Evolutionary conservation across 495 filamentous ascomycete genomes (phyloP).

Genomic region (Xylaria grammica): DNA sequence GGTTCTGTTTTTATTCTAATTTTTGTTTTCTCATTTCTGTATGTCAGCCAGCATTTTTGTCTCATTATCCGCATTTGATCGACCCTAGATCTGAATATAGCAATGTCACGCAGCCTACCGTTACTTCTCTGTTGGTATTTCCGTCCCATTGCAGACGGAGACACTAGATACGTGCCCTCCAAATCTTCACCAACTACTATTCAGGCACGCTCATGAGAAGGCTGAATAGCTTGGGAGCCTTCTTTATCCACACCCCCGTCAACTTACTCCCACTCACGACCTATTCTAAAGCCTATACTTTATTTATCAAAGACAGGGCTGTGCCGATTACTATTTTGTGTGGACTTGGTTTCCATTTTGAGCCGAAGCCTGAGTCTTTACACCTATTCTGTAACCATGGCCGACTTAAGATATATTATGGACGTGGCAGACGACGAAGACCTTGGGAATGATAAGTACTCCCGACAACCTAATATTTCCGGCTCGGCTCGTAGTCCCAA

Average conservation of each 20-base stretch:
- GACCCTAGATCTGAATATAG: constrained; percentile 52
- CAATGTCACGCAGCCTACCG: constrained; percentile 48
- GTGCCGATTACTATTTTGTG: constrained; percentile 35
- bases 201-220: constrained; percentile 33
- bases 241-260: constrained; percentile 39
- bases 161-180: constrained; percentile 27
- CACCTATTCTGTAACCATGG: constrained; percentile 46
- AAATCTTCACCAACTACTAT: constrained; percentile 10
- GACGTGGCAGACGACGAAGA: constrained; percentile 47
- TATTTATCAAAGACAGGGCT: constrained; percentile 45
- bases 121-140: constrained; percentile 37
- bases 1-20: constrained; percentile 19
- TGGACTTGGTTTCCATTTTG: constrained; percentile 46
- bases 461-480: constrained; percentile 34
- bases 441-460: constrained; percentile 40
- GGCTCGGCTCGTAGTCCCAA: constrained; percentile 44
- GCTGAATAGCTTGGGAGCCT: constrained; percentile 40
- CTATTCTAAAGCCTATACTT: constrained; percentile 41
- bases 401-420: constrained; percentile 56
- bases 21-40: constrained; percentile 14
- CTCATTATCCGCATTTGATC: constrained; percentile 33
- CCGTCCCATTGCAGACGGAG: constrained; percentile 41
- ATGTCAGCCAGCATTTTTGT: constrained; percentile 17
- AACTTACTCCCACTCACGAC: constrained; percentile 31
- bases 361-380: constrained; percentile 28